phyloP scores from a whole-genome alignment of 2,329 filamentous ascomycete genomes.

The Sodiomyces alkalinus region DNA sequence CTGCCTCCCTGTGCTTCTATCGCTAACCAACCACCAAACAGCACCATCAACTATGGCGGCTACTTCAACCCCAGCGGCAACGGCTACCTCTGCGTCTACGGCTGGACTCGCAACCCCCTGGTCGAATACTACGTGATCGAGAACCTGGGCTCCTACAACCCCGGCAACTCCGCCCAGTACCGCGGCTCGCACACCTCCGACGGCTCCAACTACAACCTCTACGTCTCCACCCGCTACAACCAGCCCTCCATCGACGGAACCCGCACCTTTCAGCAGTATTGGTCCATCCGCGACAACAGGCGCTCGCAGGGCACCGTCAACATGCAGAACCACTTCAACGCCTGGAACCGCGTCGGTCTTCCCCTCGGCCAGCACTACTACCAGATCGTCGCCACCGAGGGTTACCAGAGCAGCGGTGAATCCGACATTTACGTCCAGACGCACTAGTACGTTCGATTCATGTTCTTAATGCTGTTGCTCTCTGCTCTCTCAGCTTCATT shows the following conservation, averaged over 20 bases:
- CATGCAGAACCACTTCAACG: constrained; percentile 33
- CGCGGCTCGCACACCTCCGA: constrained; percentile 17
- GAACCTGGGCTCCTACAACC: constrained; percentile 15
- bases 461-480: no score
- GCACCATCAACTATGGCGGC: constrained; percentile 32
- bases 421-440: constrained; percentile 21
- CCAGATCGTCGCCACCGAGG: constrained; percentile 37
- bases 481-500: no score
- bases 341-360: constrained; percentile 31
- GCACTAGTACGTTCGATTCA: no score
- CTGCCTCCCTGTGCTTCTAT: constrained; percentile 1
- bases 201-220: constrained; percentile 19
- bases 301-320: constrained; percentile 33
- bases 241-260: constrained; percentile 31
- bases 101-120: constrained; percentile 37
- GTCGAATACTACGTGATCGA: constrained; percentile 46
- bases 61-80: constrained; percentile 31
- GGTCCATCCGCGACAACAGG: constrained; percentile 30
- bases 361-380: constrained; percentile 33
- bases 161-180: constrained; percentile 9
- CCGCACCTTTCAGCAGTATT: constrained; percentile 33
- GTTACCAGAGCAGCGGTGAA: constrained; percentile 32
- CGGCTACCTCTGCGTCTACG: constrained; percentile 36
- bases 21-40: constrained; percentile 9
- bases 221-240: constrained; percentile 20